Conservation (phyloP, 208 protist genomes). For the Zelonia costaricensis region DNA sequence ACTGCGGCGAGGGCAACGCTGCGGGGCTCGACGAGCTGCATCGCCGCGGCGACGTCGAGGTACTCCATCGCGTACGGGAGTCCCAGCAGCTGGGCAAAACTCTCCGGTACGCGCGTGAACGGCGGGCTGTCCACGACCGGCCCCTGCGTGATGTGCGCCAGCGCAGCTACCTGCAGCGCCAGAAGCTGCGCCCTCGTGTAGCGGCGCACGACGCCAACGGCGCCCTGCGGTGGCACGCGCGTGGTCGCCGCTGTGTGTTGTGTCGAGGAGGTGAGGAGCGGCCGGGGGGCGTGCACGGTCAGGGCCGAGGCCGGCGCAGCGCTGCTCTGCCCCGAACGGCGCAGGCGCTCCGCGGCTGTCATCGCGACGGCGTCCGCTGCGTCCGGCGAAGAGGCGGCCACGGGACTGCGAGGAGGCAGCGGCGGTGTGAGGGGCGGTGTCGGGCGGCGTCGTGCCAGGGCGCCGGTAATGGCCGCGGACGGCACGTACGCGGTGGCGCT, state of each 20-base stretch:
- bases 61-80: conserved; percentile 52
- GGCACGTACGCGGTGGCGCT: conserved; percentile 38
- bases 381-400: neutral
- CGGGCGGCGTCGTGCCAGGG: conserved; percentile 3
- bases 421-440: conserved; percentile 12
- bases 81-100: conserved; percentile 35
- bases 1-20: too few species aligned
- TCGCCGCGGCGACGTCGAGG: conserved; percentile 48
- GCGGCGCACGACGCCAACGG: neutral
- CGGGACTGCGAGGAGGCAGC: neutral
- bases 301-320: too few species aligned
- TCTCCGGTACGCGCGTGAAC: conserved; percentile 43
- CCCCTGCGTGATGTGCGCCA: conserved; percentile 29
- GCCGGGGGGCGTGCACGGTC: neutral
- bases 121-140: conserved; percentile 46
- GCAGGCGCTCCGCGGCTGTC: conserved; percentile 39
- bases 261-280: neutral
- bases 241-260: too few species aligned
- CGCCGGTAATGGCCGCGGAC: conserved; percentile 16
- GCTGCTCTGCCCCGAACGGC: conserved; percentile 1
- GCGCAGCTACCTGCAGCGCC: conserved; percentile 20
- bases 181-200: conserved; percentile 49
- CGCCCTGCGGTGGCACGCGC: too few species aligned
- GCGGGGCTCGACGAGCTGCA: conserved; percentile 32
- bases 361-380: neutral